phyloP scores from a whole-genome alignment of 805 yeast genomes.

The Yarrowia sp. region DNA sequence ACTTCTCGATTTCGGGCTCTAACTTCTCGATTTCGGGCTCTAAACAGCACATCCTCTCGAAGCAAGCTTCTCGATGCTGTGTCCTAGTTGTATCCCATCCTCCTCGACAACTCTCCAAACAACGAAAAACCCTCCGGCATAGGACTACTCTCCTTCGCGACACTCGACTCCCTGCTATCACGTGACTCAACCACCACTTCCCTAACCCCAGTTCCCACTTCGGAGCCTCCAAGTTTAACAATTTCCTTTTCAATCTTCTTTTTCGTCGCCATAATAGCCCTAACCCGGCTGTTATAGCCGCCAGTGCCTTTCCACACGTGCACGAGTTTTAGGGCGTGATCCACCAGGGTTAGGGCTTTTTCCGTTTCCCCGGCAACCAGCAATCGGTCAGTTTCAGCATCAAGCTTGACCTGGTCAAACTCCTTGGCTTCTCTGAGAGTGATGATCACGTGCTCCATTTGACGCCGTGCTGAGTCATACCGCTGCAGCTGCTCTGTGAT shows the following conservation, averaged over 20 bases:
- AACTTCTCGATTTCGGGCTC: too few species aligned
- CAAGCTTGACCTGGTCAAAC: conserved; percentile 37
- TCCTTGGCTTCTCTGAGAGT: conserved; percentile 34
- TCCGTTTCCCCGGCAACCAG: conserved; percentile 28
- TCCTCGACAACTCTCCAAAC: conserved; percentile 9
- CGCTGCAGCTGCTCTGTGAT: neutral
- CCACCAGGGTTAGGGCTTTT: conserved; percentile 30
- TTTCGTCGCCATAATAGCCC: conserved; percentile 33
- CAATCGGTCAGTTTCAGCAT: conserved; percentile 31
- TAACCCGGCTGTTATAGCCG: conserved; percentile 28
- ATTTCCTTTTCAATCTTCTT: conserved; percentile 30
- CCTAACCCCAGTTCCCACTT: neutral
- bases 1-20: too few species aligned
- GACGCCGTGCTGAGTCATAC: conserved; percentile 32
- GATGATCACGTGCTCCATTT: conserved; percentile 35
- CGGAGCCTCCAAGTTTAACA: neutral
- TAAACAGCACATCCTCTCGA: too few species aligned
- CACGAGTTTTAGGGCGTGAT: conserved; percentile 28
- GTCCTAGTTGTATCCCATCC: conserved; percentile 20
- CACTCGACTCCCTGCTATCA: neutral
- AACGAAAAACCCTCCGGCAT: conserved; percentile 6
- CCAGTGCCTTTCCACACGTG: conserved; percentile 36
- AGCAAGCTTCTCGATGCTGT: neutral
- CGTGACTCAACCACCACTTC: neutral
- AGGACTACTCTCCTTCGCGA: neutral